Evolutionary conservation across 768 basidiomycete species (phyloP), one percentile per base, ranked within the genome.

Genomic region (Pleurotus sapidus): DNA sequence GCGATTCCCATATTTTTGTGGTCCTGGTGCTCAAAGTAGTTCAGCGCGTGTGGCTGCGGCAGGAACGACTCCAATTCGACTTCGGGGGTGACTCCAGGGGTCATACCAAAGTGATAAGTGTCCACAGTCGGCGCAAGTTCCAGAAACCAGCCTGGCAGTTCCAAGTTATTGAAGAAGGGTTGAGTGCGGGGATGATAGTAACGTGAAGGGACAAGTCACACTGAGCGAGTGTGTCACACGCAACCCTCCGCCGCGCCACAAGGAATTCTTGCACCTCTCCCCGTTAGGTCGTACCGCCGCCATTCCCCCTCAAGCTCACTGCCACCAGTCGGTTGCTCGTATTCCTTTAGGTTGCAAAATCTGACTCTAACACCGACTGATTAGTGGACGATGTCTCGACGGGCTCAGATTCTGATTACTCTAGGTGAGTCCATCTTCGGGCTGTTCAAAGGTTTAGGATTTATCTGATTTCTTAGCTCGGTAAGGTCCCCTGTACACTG

Each of bases 381-480:
- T 5, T 54, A 87, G 88, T 92, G 87, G 91, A 92, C 65, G 91
- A 92, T 60, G 77, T 84, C n/a, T 91, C 91, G 38, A 90, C 93
- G 2, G 94, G 93, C 47, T 95, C 95, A 12, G 95, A 96, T 68
- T 95, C 93, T 30, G 95, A 96, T 68, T 96, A 97, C 71, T 93
- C 95, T 60, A 96, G 93, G 95, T 95, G 64, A 68, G 87, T 70
- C 39, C 37, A 3, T 7, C 14, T 54, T 53, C 42, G 57, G 45
- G 40, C 37, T 54, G 64, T 61, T 42, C 51, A 40, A 51, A 57
- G 9, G 11, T 7, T 3, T 8, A 3, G 57, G 39, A 63, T 60
- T 46, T 51, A 55, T 15, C 46, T 57, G 38, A 55, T 42, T 55
- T 46, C 27, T 46, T 59, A 76, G 74, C 72, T 75, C 77, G 66